A percentile compares a stretch with the other conserved stretches of the same genome.
These are phyloP conservation scores for Phytophthora vignae DNA, from an alignment of 352 stramenopile species.

Conservation along the genomic window DNA sequence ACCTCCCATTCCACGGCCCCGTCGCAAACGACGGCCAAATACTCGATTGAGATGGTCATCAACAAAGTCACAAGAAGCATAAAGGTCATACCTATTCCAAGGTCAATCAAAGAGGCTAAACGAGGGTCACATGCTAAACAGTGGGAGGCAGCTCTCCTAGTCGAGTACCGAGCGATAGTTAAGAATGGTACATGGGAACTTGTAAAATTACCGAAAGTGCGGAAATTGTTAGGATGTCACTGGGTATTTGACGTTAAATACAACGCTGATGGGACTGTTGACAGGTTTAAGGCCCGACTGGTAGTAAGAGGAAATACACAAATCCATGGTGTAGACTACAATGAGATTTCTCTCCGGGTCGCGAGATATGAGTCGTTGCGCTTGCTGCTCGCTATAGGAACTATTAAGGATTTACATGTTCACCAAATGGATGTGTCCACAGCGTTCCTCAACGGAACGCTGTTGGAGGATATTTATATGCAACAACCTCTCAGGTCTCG, in stretches of 20 bases:
- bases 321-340: neutral
- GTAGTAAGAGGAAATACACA: neutral
- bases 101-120: neutral
- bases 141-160: too few relatives aligned
- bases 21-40: neutral
- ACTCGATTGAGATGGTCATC: neutral
- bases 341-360: neutral
- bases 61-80: neutral
- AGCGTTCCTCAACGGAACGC: neutral
- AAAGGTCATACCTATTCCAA: neutral
- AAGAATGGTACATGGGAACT: too few relatives aligned
- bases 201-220: neutral
- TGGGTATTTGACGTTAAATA: slow-evolving; percentile 1
- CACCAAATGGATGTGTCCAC: too few relatives aligned
- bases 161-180: too few relatives aligned
- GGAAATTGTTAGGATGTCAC: neutral
- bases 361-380: slow-evolving; percentile 6
- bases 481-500: too few relatives aligned
- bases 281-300: neutral
- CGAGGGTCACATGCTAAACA: too few relatives aligned
- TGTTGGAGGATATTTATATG: neutral
- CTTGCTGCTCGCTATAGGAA: slow-evolving; percentile 2
- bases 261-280: neutral
- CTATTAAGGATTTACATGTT: slow-evolving; percentile 1
- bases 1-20: neutral